Conservation (phyloP, 1,139 yeast species). For the Kodamaea plutei region DNA sequence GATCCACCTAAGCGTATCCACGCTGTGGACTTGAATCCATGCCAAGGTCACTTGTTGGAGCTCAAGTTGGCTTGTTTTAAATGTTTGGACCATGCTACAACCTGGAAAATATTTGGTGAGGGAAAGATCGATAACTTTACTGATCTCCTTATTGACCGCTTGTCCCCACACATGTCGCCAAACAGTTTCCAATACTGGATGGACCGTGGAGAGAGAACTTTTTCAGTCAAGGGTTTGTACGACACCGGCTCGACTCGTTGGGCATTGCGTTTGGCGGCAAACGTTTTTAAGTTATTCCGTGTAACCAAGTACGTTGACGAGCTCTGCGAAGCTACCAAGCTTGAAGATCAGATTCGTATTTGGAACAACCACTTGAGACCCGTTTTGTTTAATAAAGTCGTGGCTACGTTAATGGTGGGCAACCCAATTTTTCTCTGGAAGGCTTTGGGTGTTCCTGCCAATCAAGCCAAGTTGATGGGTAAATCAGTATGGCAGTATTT, state of each 20-base stretch:
- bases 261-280: constrained; percentile 69
- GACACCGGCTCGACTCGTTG: constrained; percentile 85
- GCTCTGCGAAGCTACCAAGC: constrained; percentile 54
- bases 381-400: constrained; percentile 63
- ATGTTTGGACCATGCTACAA: constrained; percentile 48
- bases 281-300: constrained; percentile 56
- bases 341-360: constrained; percentile 57
- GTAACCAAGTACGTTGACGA: constrained; percentile 47
- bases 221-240: constrained; percentile 54
- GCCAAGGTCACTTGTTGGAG: constrained; percentile 76
- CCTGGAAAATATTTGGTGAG: constrained; percentile 74
- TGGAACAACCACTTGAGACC: constrained; percentile 67
- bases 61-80: constrained; percentile 70
- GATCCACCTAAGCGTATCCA: constrained; percentile 73
- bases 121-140: constrained; percentile 57
- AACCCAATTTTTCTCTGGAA: constrained; percentile 82
- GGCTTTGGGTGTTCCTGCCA: constrained; percentile 81
- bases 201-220: constrained; percentile 56
- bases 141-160: constrained; percentile 43
- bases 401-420: constrained; percentile 66
- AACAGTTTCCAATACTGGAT: constrained; percentile 81
- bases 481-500: constrained; percentile 67
- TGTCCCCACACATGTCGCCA: constrained; percentile 71
- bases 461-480: constrained; percentile 80
- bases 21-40: constrained; percentile 81